Evolutionary conservation across 805 yeast species (phyloP).

Genomic region (Lipomyces chichibuensis): DNA sequence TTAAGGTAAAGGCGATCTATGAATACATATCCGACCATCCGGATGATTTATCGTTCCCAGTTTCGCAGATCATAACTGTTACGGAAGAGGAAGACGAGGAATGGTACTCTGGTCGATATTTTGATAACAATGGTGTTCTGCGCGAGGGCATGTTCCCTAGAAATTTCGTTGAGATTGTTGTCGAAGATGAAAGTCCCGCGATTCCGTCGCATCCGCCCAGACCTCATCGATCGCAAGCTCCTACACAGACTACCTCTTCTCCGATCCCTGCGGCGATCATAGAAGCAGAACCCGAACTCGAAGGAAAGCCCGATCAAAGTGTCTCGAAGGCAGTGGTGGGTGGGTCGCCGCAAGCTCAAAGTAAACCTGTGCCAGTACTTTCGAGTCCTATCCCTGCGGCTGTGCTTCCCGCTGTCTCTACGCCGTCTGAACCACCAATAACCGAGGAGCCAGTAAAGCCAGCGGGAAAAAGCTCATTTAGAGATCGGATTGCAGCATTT

Average conservation of each 20-base stretch:
- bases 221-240: constrained; percentile 1
- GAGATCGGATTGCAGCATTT: constrained; percentile 56
- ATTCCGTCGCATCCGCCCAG: constrained; percentile 27
- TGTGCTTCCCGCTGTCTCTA: background rate
- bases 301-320: background rate
- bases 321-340: background rate
- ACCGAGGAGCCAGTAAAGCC: constrained; percentile 3
- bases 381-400: background rate
- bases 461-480: constrained; percentile 43
- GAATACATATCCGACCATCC: constrained; percentile 72
- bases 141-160: constrained; percentile 83
- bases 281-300: background rate
- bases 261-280: background rate
- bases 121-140: constrained; percentile 49
- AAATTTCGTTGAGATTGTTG: constrained; percentile 64
- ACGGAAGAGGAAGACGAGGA: constrained; percentile 84
- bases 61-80: constrained; percentile 73
- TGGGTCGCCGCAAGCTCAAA: constrained; percentile 6
- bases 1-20: constrained; percentile 67
- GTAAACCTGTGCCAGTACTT: background rate
- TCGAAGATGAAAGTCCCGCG: constrained; percentile 30
- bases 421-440: constrained; percentile 5
- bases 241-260: background rate
- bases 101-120: constrained; percentile 79
- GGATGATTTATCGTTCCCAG: constrained; percentile 77